Conservation (phyloP, 1,139 yeast species). For the Suhomyces chickasaworum region DNA sequence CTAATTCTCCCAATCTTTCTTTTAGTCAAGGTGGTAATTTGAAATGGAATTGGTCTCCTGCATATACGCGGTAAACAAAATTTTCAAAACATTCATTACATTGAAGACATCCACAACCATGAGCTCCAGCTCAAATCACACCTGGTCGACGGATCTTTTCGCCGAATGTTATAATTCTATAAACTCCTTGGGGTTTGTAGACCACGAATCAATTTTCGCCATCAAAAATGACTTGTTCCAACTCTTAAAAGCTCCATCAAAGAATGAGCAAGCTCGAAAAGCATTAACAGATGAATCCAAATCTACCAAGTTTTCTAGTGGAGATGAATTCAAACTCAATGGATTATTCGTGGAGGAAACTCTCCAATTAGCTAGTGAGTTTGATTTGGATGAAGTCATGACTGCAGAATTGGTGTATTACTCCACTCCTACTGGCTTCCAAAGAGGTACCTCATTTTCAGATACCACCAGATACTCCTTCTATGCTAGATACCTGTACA, state of each 20-base stretch:
- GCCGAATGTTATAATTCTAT: slow-evolving; percentile 41
- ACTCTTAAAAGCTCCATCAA: slow-evolving; percentile 52
- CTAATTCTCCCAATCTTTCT: no score
- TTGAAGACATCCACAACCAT: slow-evolving; percentile 8
- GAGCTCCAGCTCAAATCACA: slow-evolving; percentile 16
- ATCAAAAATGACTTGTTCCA: slow-evolving; percentile 51
- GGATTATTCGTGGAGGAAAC: slow-evolving; percentile 55
- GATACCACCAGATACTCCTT: slow-evolving; percentile 76
- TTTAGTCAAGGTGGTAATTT: no score
- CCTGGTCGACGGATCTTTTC: slow-evolving; percentile 41
- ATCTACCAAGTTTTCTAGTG: slow-evolving; percentile 48
- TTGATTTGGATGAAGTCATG: slow-evolving; percentile 39
- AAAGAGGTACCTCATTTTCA: slow-evolving; percentile 55
- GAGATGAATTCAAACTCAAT: slow-evolving; percentile 71
- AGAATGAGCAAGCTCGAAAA: slow-evolving; percentile 57
- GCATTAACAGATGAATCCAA: slow-evolving; percentile 51
- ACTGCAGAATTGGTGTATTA: slow-evolving; percentile 41
- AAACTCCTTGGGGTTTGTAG: slow-evolving; percentile 30
- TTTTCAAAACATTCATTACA: slow-evolving; percentile 10
- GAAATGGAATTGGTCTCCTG: slow-evolving; percentile 4
- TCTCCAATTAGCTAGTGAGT: slow-evolving; percentile 54
- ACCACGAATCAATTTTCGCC: slow-evolving; percentile 26
- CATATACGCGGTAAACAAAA: slow-evolving; percentile 13
- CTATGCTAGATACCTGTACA: slow-evolving; percentile 68
- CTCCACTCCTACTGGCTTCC: slow-evolving; percentile 43